phyloP scores from a whole-genome alignment of 331 rosid genomes.

The Spiraea crenata region DNA sequence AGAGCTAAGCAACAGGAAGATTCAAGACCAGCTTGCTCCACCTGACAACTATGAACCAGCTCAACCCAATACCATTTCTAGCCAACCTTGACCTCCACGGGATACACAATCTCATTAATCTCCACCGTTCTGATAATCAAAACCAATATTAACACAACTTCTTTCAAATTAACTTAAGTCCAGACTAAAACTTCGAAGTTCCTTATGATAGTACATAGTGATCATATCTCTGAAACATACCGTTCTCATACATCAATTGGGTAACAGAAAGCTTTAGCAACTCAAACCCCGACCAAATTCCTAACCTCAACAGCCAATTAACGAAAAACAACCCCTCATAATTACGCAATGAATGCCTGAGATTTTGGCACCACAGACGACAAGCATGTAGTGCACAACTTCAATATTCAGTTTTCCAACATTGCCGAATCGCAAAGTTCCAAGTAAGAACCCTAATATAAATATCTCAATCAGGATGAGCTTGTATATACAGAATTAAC shows the following conservation, averaged over 20 bases:
- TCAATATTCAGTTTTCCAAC: background rate
- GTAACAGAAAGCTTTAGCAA: background rate
- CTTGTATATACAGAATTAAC: background rate
- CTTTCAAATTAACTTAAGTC: background rate
- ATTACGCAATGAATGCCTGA: background rate
- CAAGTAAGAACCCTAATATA: background rate
- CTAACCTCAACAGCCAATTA: background rate
- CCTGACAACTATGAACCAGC: background rate
- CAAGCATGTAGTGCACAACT: background rate
- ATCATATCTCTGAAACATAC: background rate
- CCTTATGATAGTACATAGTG: background rate
- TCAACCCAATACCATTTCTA: slow-evolving; percentile 3
- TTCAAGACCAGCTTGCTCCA: background rate
- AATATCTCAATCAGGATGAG: slow-evolving; percentile 3
- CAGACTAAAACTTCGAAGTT: background rate
- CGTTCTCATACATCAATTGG: background rate
- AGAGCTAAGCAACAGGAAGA: background rate
- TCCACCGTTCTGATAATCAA: background rate
- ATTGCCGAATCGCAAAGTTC: background rate
- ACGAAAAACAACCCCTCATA: background rate
- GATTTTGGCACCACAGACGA: background rate
- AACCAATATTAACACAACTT: background rate
- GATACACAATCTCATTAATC: background rate
- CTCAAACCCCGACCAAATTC: background rate
- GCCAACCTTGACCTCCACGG: background rate